Conservation (phyloP, 75 land plant genomes). For the Cryptomeria japonica region DNA sequence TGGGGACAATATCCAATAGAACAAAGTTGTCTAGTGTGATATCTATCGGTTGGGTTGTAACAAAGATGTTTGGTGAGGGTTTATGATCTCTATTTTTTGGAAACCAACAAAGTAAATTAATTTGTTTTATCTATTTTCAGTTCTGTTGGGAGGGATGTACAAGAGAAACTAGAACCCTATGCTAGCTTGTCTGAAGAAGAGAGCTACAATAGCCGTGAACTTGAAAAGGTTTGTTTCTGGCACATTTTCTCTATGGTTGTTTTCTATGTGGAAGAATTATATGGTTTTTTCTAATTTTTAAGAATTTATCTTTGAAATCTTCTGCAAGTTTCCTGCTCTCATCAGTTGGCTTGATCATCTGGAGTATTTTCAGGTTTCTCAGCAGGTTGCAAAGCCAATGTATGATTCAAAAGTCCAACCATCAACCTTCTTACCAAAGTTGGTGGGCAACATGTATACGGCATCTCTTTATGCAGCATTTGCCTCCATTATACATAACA, state of each 20-base stretch:
- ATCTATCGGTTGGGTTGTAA: background rate
- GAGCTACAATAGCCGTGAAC: slow-evolving; percentile 88
- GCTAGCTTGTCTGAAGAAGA: slow-evolving; percentile 61
- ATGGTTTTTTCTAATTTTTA: slow-evolving; percentile 1
- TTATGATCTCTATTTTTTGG: background rate
- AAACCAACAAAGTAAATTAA: background rate
- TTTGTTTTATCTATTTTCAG: slow-evolving; percentile 22
- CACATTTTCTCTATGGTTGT: background rate
- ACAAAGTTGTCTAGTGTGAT: background rate
- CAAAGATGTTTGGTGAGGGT: background rate
- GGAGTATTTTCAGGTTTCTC: slow-evolving; percentile 54
- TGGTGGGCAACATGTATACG: slow-evolving; percentile 98
- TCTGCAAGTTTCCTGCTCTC: background rate
- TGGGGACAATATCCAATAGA: background rate
- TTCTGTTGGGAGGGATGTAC: slow-evolving; percentile 58
- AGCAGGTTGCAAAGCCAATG: slow-evolving; percentile 78
- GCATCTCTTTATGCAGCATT: slow-evolving; percentile 95
- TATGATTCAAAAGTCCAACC: slow-evolving; percentile 89
- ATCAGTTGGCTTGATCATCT: slow-evolving; percentile 6
- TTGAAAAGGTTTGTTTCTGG: slow-evolving; percentile 73
- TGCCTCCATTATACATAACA: slow-evolving; percentile 82
- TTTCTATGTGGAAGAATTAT: background rate
- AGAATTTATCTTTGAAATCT: background rate
- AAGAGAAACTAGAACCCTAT: slow-evolving; percentile 74
- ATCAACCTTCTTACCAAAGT: slow-evolving; percentile 82